Conservation (phyloP, 148 eudicot genomes). For the Diospyros kaki region DNA sequence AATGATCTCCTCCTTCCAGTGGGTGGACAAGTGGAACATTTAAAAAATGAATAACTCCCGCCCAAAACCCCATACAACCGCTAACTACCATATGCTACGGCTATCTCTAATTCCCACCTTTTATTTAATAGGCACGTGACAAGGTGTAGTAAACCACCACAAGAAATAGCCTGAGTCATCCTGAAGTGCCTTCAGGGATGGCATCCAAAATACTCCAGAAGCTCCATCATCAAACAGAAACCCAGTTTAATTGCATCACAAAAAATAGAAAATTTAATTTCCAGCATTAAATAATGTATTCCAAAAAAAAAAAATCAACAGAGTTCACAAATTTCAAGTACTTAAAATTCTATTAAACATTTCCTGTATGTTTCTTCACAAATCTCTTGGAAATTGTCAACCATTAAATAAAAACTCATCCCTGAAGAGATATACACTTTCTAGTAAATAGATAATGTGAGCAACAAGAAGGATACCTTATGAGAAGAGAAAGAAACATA, state of each 20-base stretch:
- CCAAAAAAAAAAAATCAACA: neutral
- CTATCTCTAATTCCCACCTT: too few species aligned
- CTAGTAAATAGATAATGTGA: too few species aligned
- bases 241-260: slow-evolving; percentile 4
- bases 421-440: too few species aligned
- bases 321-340: neutral
- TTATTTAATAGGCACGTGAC: too few species aligned
- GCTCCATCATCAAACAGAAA: neutral
- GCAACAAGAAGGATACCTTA: too few species aligned
- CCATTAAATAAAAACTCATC: neutral
- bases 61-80: too few species aligned
- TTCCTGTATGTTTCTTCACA: neutral
- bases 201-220: neutral
- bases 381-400: neutral
- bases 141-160: slow-evolving; percentile 1
- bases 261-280: neutral
- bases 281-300: slow-evolving; percentile 1
- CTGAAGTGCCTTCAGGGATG: too few species aligned
- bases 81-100: too few species aligned
- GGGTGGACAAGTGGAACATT: too few species aligned
- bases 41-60: too few species aligned
- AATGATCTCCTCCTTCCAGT: too few species aligned
- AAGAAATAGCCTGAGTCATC: neutral
- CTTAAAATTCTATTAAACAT: neutral
- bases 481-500: too few species aligned